Evolutionary conservation across 441 rosid genomes (phyloP).

Genomic region (California macrophylla): DNA sequence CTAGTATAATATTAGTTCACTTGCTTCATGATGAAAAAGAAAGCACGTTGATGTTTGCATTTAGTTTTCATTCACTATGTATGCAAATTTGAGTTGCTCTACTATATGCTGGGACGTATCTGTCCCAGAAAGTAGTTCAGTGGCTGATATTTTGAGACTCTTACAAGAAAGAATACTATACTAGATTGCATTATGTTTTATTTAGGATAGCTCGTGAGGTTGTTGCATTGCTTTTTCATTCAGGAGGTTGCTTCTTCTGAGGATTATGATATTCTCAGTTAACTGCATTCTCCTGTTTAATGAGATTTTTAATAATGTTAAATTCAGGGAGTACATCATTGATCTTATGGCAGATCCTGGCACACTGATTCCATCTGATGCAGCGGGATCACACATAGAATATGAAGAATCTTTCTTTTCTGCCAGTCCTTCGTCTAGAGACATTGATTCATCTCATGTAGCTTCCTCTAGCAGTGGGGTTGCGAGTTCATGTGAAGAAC

Average conservation of each 20-base stretch:
- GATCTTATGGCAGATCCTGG: conserved; percentile 99
- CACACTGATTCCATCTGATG: conserved; percentile 88
- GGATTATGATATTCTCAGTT: too few species aligned
- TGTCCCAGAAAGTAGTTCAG: background rate
- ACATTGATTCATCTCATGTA: conserved; percentile 36
- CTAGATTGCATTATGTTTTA: conserved; percentile 1
- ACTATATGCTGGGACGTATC: background rate
- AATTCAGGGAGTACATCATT: conserved; percentile 92
- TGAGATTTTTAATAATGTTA: conserved; percentile 24
- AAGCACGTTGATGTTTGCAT: background rate
- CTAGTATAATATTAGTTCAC: conserved; percentile 7
- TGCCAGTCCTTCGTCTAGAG: conserved; percentile 56
- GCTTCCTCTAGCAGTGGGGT: conserved; percentile 70
- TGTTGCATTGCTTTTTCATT: conserved; percentile 7
- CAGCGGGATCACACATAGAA: conserved; percentile 54
- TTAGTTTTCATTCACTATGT: background rate
- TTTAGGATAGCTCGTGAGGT: background rate
- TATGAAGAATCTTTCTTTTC: conserved; percentile 47
- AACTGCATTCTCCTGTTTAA: conserved; percentile 4
- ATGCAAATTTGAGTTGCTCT: background rate
- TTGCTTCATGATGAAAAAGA: conserved; percentile 3
- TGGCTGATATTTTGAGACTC: background rate
- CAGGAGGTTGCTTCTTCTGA: background rate
- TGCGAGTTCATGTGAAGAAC: conserved; percentile 48
- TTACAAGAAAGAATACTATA: background rate